Evolutionary conservation across 176 grass and related monocot genomes (phyloP), one percentile per base, ranked within the genome.

Genomic region (Pharus latifolius): DNA sequence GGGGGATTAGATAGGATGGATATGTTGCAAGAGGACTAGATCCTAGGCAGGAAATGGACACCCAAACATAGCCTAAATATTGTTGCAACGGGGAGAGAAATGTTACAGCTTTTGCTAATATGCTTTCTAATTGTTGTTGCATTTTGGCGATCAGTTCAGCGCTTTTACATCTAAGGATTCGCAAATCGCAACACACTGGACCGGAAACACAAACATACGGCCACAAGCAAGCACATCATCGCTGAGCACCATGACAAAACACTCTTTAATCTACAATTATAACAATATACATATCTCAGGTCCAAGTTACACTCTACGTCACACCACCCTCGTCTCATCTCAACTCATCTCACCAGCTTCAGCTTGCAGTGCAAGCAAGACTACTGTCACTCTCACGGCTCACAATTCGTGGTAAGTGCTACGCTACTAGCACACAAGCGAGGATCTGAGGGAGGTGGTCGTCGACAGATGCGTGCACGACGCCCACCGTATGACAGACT

Each of bases 401-500:
- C 30, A 28, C 20, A 22, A 17, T 1, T 38, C 23, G 12, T 30
- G 22, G 6, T 35, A 17, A 28, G 27, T 10, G 1, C n/a, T 10
- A n/a, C n/a, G 19, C 55, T 49, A 40, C 86, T 86, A 99, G 86
- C 89, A 99, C 43, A 99, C 90, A 35, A 99, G 81, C 1, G 90
- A 99, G 14, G 95, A 86, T 23, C 67, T 83, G 56, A 91, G 87
- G 17, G 95, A 99, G 19, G 81, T 87, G 29, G 90, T 56, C 51
- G 65, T 88, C 25, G 95, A 91, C 14, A 91, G 52, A 25, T 79
- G 46, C 8, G 95, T 91, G 86, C 95, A 99, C n/a, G 95, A 98
- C 6, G 87, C 84, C 95, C 95, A 98, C 14, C 90, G 81, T 47
- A 98, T 94, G 20, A 98, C 82, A 5, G 90, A 98, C 83, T 99